These are phyloP conservation scores for Phytophthora meadii DNA, from an alignment of 352 stramenopile genomes.

Conservation along the genomic window DNA sequence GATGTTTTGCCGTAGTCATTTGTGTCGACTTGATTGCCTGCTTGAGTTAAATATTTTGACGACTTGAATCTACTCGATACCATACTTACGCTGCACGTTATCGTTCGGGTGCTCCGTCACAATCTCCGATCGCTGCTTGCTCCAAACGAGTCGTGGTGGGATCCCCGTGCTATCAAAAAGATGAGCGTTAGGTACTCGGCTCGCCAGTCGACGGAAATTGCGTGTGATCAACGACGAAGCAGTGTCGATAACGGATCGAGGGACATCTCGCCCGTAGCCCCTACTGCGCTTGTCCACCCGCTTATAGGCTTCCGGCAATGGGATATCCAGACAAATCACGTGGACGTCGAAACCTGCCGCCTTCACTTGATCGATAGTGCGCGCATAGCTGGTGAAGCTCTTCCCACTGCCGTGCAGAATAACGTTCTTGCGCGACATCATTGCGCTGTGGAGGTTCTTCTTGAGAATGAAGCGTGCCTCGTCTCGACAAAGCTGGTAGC, in stretches of 20 bases:
- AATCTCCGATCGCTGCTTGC: conserved; percentile 66
- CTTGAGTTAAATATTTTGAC: conserved; percentile 12
- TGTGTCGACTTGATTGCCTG: no score
- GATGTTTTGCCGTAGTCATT: conserved; percentile 4
- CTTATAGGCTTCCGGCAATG: conserved; percentile 65
- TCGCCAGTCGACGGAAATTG: conserved; percentile 72
- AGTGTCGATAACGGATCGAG: conserved; percentile 66
- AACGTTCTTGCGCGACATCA: conserved; percentile 82
- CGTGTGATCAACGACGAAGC: conserved; percentile 68
- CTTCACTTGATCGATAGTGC: conserved; percentile 72
- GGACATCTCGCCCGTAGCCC: conserved; percentile 75
- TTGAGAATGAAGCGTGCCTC: conserved; percentile 85
- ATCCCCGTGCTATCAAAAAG: conserved; percentile 72
- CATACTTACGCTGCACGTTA: conserved; percentile 73
- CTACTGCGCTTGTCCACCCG: conserved; percentile 72
- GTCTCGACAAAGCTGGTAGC: conserved; percentile 83
- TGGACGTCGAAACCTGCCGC: conserved; percentile 72
- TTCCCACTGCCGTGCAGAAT: conserved; percentile 84
- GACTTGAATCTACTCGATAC: conserved; percentile 43
- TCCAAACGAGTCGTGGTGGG: conserved; percentile 77
- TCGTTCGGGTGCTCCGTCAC: conserved; percentile 54
- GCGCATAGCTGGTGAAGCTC: conserved; percentile 70
- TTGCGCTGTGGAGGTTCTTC: conserved; percentile 78
- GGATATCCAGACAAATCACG: conserved; percentile 82
- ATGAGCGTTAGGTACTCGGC: conserved; percentile 70